These are phyloP conservation scores for Conticribra guillardii DNA, from an alignment of 108 stramenopile genomes.

Conservation along the genomic window DNA sequence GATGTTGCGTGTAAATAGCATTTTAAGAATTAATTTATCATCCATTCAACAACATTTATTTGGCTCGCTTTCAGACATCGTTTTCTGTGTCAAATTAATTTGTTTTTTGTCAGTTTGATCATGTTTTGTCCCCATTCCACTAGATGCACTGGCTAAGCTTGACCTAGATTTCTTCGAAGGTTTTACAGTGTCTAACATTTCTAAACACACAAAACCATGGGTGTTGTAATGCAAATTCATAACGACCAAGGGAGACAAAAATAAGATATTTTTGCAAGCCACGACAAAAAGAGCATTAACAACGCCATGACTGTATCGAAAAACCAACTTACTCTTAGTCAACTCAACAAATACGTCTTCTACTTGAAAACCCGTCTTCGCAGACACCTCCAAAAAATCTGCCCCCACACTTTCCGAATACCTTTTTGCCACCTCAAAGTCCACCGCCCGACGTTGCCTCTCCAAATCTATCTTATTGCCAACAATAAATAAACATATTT, in stretches of 20 bases:
- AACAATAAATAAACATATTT: conserved; percentile 42
- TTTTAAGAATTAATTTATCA: too few relatives aligned
- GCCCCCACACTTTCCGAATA: conserved; percentile 45
- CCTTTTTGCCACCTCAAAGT: conserved; percentile 10
- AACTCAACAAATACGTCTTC: conserved; percentile 34
- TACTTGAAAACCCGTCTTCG: conserved; percentile 42
- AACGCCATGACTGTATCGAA: too few relatives aligned
- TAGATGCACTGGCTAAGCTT: conserved; percentile 20
- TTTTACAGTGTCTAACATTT: conserved; percentile 27
- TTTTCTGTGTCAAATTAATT: not conserved
- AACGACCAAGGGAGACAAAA: not conserved
- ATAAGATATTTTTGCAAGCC: not conserved
- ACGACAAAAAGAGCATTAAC: not conserved
- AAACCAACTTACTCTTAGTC: conserved; percentile 28
- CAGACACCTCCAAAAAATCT: conserved; percentile 86
- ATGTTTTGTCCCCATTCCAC: conserved; percentile 1
- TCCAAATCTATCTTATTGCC: conserved; percentile 52
- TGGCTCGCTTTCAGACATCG: not conserved
- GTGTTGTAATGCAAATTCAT: too few relatives aligned
- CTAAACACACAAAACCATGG: too few relatives aligned
- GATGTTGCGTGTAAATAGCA: too few relatives aligned
- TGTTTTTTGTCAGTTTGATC: not conserved
- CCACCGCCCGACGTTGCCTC: conserved; percentile 25
- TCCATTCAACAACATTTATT: conserved; percentile 20
- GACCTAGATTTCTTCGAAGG: conserved; percentile 21